phyloP scores from a whole-genome alignment of 768 basidiomycete species.

The Leucosporidium creatinivorum region DNA sequence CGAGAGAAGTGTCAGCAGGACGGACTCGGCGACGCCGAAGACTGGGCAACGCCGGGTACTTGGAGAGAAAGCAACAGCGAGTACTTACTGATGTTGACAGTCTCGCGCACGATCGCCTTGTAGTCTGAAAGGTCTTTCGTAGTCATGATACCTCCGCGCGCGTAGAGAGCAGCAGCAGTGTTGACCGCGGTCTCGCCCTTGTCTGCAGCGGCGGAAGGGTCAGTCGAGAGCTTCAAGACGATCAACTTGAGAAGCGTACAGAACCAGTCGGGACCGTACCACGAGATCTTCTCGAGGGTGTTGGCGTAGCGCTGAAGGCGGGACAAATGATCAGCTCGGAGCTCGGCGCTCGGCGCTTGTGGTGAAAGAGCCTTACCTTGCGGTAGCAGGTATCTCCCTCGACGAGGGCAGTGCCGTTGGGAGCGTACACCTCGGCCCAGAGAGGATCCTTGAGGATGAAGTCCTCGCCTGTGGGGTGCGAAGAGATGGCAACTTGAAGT shows the following conservation, averaged over 20 bases:
- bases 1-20: too few species aligned
- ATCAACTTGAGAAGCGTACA: neutral
- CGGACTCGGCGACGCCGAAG: too few species aligned
- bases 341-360: too few species aligned
- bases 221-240: slow-evolving; percentile 13
- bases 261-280: slow-evolving; percentile 4
- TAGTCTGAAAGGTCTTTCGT: slow-evolving; percentile 34
- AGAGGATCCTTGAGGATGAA: slow-evolving; percentile 29
- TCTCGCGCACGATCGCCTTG: slow-evolving; percentile 29
- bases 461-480: neutral
- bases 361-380: neutral
- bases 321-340: neutral
- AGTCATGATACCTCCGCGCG: slow-evolving; percentile 36
- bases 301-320: slow-evolving; percentile 27
- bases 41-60: too few species aligned
- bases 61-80: too few species aligned
- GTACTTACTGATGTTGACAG: slow-evolving; percentile 28
- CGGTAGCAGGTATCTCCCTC: slow-evolving; percentile 34
- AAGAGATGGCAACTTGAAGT: too few species aligned
- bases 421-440: slow-evolving; percentile 35
- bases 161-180: slow-evolving; percentile 29
- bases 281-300: slow-evolving; percentile 29
- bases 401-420: slow-evolving; percentile 33
- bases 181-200: slow-evolving; percentile 28
- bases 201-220: neutral